phyloP scores from a whole-genome alignment of 495 filamentous ascomycete species.

The Rusavskia elegans region DNA sequence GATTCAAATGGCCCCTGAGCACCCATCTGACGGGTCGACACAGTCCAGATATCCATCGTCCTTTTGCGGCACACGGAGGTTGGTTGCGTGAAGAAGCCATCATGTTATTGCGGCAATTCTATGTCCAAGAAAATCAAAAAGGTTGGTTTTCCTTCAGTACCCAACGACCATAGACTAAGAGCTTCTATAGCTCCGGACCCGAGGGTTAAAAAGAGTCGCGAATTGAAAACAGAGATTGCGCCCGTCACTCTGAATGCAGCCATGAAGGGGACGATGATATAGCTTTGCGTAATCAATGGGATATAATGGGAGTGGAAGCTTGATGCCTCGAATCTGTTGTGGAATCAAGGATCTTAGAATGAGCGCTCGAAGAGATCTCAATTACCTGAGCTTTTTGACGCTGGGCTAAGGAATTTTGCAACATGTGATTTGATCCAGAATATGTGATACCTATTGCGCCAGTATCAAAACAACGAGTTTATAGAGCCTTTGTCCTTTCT shows the following conservation, averaged over 20 bases:
- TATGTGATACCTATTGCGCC: no score
- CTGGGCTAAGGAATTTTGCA: background rate
- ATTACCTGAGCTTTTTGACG: no score
- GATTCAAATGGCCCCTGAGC: background rate
- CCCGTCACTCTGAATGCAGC: background rate
- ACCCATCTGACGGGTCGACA: background rate
- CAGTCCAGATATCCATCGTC: conserved; percentile 45
- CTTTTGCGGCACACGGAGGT: conserved; percentile 66
- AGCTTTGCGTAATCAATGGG: background rate
- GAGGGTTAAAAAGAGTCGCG: conserved; percentile 35
- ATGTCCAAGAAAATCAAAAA: conserved; percentile 89
- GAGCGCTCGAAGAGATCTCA: no score
- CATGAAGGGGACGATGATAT: background rate
- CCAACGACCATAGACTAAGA: conserved; percentile 1
- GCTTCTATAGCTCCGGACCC: conserved; percentile 40
- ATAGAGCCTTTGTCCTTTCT: conserved; percentile 28
- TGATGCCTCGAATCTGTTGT: no score
- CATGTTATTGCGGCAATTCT: conserved; percentile 79
- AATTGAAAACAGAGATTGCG: conserved; percentile 26
- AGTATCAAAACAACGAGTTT: background rate
- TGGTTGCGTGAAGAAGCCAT: conserved; percentile 79
- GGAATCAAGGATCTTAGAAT: no score
- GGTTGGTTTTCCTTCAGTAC: conserved; percentile 26
- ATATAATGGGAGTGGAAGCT: background rate
- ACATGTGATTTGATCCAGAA: background rate